phyloP scores from a whole-genome alignment of 768 basidiomycete species.

The Suillus subalutaceus region DNA sequence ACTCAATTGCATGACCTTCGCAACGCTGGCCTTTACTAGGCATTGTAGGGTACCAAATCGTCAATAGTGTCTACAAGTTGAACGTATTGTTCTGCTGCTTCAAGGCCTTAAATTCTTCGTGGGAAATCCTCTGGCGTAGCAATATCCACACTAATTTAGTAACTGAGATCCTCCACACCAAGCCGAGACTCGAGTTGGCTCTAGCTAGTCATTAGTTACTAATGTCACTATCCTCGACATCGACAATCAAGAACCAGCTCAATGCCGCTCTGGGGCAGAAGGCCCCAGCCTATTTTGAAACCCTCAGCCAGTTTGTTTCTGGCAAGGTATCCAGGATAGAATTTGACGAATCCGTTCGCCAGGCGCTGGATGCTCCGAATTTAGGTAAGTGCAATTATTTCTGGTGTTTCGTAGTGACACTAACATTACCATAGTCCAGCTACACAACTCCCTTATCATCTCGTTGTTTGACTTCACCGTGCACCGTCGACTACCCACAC shows the following conservation, averaged over 20 bases:
- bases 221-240: slow-evolving; percentile 80
- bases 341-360: slow-evolving; percentile 72
- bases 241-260: slow-evolving; percentile 72
- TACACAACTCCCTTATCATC: slow-evolving; percentile 84
- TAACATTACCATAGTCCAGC: slow-evolving; percentile 54
- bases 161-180: too few relatives aligned
- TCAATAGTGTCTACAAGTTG: too few relatives aligned
- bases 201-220: background rate
- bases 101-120: background rate
- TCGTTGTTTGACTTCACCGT: slow-evolving; percentile 81
- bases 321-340: slow-evolving; percentile 72
- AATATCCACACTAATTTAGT: too few relatives aligned
- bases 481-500: slow-evolving; percentile 67
- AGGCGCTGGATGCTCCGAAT: slow-evolving; percentile 59
- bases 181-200: background rate
- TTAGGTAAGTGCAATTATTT: slow-evolving; percentile 40
- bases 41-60: too few relatives aligned
- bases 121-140: background rate
- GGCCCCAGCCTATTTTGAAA: slow-evolving; percentile 60
- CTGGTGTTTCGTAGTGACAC: slow-evolving; percentile 2
- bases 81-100: too few relatives aligned
- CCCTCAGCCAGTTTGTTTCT: slow-evolving; percentile 67
- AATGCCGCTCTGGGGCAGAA: slow-evolving; percentile 62
- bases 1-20: too few relatives aligned
- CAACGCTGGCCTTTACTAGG: too few relatives aligned